Percentiles rank a stretch among this genome's conserved stretches.
Evolutionary conservation across 1,284 basidiomycete species (phyloP).

Genomic region (Papiliotrema laurentii): DNA sequence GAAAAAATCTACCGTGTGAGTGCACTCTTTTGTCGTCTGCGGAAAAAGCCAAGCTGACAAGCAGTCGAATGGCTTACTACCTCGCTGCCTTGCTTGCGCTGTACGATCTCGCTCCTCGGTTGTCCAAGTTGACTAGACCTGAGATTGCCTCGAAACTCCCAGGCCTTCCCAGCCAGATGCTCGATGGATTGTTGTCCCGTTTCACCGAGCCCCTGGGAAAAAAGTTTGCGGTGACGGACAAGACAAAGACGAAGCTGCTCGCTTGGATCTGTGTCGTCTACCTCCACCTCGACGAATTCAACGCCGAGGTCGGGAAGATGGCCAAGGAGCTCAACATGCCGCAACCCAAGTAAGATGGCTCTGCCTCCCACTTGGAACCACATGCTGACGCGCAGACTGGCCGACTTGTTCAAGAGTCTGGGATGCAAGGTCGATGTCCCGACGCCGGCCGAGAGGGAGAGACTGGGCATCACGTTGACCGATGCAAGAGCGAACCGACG

Average conservation of each 20-base stretch:
- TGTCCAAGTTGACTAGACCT: constrained; percentile 20
- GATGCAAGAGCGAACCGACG: constrained; percentile 61
- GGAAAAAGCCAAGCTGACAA: constrained; percentile 2
- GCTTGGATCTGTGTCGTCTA: constrained; percentile 75
- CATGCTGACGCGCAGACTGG: constrained; percentile 30
- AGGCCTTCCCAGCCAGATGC: constrained; percentile 59
- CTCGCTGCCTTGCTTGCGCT: constrained; percentile 72
- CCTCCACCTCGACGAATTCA: constrained; percentile 70
- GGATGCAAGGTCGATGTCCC: constrained; percentile 66
- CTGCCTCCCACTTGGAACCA: background rate
- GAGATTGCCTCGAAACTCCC: constrained; percentile 56
- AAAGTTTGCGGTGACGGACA: constrained; percentile 65
- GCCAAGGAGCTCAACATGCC: constrained; percentile 68
- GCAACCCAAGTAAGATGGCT: constrained; percentile 57
- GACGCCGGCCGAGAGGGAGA: constrained; percentile 60
- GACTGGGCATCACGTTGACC: constrained; percentile 57
- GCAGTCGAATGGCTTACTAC: constrained; percentile 72
- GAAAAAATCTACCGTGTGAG: constrained; percentile 5
- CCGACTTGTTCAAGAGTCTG: constrained; percentile 49
- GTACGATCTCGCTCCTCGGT: constrained; percentile 49
- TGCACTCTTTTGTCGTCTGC: background rate
- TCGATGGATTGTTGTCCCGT: constrained; percentile 69
- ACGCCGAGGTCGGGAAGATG: constrained; percentile 61
- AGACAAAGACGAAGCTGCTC: constrained; percentile 65
- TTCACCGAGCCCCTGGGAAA: constrained; percentile 65